Base-by-base conservation (phyloP, 139 green algal genomes). In the Gonium pectorale region DNA sequence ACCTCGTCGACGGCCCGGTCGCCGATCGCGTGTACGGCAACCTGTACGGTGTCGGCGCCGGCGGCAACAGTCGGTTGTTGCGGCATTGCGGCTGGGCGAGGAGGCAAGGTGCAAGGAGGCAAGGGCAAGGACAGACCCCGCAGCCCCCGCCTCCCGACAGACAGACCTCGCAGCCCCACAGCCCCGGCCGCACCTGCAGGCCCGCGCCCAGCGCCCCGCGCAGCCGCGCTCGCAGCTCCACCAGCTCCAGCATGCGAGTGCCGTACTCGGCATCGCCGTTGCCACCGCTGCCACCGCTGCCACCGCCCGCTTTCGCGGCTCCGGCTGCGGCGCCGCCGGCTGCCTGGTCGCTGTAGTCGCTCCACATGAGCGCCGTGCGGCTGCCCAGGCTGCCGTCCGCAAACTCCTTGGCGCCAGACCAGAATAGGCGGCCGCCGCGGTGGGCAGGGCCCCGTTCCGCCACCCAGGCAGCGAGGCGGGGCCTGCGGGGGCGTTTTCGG, bases 391-490 rank as follows among this genome's bases (percentile, higher is more conserved):
- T 92, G 75, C 94, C 94, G 62, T 96, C 93, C 49, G 86, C 80
- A 85, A 96, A 96, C 33, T 90, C 93, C 88, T 96, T 96, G 38
- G 95, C 82, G 24, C 87, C 86, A 33, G 91, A 93, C 89, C 88
- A 94, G 37, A 84, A 81, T 35, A 96, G 87, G 22, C 81, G 77
- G 24, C 87, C 85, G 21, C 63, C 49, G 5, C 86, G 78, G 80
- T 94, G 89, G 2, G 33, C 37, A n/a, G 24, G 54, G n/a, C 89
- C 92, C 27, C 86, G 41, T 0, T 46, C 72, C n/a, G 81, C 73
- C n/a, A 94, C 84, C 21, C 80, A 68, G 19, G 85, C 54, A 8
- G 72, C 67, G 73, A 93, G 59, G 27, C 81, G 85, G 22, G 29
- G 79, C 88, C 89, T 92, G 83, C 43, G n/a, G 26, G 19, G 44